phyloP scores from a whole-genome alignment of 768 basidiomycete species.

The Suillus clintonianus region DNA sequence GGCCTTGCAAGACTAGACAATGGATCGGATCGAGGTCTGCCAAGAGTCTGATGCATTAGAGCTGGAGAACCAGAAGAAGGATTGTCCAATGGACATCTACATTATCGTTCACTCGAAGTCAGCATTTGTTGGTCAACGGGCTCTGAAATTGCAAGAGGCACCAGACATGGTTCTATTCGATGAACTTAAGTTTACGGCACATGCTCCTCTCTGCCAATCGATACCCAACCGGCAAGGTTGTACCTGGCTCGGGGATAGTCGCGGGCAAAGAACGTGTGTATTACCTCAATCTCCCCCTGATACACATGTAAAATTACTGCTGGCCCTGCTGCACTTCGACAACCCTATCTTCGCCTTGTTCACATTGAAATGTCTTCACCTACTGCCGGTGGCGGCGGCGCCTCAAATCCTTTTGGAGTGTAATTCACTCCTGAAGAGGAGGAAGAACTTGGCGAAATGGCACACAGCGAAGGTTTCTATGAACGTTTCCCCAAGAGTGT shows the following conservation, averaged over 20 bases:
- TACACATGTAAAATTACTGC: constrained; percentile 35
- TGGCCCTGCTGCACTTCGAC: constrained; percentile 86
- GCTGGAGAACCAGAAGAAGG: constrained; percentile 83
- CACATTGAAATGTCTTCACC: constrained; percentile 90
- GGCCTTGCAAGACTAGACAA: constrained; percentile 85
- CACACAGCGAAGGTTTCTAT: constrained; percentile 85
- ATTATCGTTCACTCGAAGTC: constrained; percentile 94
- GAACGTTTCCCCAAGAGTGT: constrained; percentile 93
- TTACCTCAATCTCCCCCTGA: not conserved
- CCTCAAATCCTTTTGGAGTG: constrained; percentile 81
- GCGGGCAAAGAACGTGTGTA: constrained; percentile 76
- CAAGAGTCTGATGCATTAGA: constrained; percentile 83
- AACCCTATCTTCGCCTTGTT: constrained; percentile 90
- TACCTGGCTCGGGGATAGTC: constrained; percentile 93
- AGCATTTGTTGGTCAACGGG: constrained; percentile 93
- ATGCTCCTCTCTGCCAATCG: constrained; percentile 92
- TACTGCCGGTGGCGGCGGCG: constrained; percentile 65
- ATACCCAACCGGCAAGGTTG: constrained; percentile 88
- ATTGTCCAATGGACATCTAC: constrained; percentile 96
- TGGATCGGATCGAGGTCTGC: constrained; percentile 82
- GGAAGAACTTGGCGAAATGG: constrained; percentile 93
- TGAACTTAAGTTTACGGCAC: constrained; percentile 93
- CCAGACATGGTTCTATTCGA: constrained; percentile 99
- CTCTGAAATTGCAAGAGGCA: constrained; percentile 95
- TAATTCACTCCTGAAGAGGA: constrained; percentile 96